Evolutionary conservation across 805 yeast species (phyloP), one percentile per base, ranked within the genome.

Genomic region (Maudiozyma turicensis): DNA sequence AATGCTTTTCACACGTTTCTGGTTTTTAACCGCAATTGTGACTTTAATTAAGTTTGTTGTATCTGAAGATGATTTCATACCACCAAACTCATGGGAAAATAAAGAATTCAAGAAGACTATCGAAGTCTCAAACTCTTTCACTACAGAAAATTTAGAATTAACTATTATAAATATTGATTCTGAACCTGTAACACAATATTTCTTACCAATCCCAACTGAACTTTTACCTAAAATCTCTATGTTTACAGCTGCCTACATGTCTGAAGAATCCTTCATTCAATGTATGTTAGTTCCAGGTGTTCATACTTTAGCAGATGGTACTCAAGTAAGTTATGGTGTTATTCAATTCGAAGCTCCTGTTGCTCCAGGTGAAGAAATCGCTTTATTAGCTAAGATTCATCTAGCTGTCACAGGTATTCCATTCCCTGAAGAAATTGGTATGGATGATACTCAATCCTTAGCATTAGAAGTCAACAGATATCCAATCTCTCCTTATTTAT

Each of bases 51-150:
- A 32, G 29, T 10, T 34, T 15, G 43, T 43, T 26, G 26, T 48
- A 10, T 44, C 44, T 40, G 34, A 28, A 15, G 44, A 44, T 32
- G 40, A 40, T 30, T 47, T 52, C 40, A 44, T 48, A 30, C 55
- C 60, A 8, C 58, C 61, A 5, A 48, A 44, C 38, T 50, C 59
- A 15, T 72, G 76, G 76, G 81, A 76, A 58, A 88, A 87, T 64
- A 59, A 68, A 33, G 73, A 78, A 32, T 73, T 77, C 54, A 63
- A 68, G 11, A 79, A 86, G 55, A 63, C 73, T 8, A 58, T 87
- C 37, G 96, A 88, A 58, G 73, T 89, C 45, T 61, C 76, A 32
- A 78, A 77, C 54, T 69, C 89, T 3, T 89, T 83, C 63, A 74
- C 80, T 40, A 78, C 77, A 54, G 95, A 84, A 61, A 71, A 75